Conservation (phyloP, 768 basidiomycete genomes). For the Boletus coccyginus region DNA sequence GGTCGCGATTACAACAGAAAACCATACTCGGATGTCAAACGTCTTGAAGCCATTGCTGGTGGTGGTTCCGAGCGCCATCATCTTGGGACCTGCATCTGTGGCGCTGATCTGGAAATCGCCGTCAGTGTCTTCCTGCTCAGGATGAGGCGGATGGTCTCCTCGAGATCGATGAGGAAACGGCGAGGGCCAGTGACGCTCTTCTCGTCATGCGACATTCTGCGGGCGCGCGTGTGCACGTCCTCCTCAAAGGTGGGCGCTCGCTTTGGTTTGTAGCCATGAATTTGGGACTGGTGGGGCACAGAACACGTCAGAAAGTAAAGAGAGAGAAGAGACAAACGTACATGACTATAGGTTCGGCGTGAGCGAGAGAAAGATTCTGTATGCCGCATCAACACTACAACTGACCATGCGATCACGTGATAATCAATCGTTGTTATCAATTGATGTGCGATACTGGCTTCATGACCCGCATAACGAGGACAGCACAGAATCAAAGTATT, state of each 20-base stretch:
- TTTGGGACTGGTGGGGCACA: slow-evolving; percentile 50
- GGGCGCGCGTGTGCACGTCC: slow-evolving; percentile 66
- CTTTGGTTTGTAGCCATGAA: slow-evolving; percentile 72
- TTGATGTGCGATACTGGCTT: too few relatives aligned
- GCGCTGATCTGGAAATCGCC: slow-evolving; percentile 96
- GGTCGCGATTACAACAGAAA: not conserved
- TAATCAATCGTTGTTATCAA: too few relatives aligned
- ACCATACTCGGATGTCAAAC: slow-evolving; percentile 85
- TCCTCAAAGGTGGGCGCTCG: slow-evolving; percentile 72
- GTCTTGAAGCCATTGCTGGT: slow-evolving; percentile 98
- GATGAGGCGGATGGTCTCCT: slow-evolving; percentile 94
- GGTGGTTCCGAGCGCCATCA: slow-evolving; percentile 93
- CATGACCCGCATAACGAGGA: too few relatives aligned
- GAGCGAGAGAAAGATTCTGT: slow-evolving; percentile 76
- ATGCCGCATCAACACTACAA: slow-evolving; percentile 57
- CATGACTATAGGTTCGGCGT: slow-evolving; percentile 78
- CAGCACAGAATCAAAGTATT: too few relatives aligned
- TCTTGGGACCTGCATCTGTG: slow-evolving; percentile 94
- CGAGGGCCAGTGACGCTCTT: slow-evolving; percentile 76
- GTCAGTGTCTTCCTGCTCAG: slow-evolving; percentile 98
- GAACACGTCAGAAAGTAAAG: slow-evolving; percentile 13
- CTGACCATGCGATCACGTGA: too few relatives aligned
- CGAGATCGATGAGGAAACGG: slow-evolving; percentile 94
- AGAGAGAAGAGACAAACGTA: slow-evolving; percentile 35
- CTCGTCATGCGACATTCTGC: slow-evolving; percentile 92